These are phyloP conservation scores for Psilocybe cyanescens DNA, from an alignment of 768 basidiomycete species.

Conservation along the genomic window DNA sequence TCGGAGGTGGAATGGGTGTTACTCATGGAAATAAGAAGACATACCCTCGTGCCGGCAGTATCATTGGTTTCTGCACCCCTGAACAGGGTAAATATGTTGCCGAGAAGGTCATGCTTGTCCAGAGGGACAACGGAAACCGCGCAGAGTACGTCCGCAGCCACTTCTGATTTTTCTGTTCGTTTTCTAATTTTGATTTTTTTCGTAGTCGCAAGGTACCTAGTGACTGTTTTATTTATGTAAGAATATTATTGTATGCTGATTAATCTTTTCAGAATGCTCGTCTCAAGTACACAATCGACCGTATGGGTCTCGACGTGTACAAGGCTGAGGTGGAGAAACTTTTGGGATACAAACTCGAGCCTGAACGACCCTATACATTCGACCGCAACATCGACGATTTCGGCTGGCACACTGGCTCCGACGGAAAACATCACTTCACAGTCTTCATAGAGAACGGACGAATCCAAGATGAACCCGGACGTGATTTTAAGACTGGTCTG, in stretches of 20 bases:
- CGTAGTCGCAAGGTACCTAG: constrained; percentile 56
- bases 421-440: constrained; percentile 91
- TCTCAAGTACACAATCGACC: constrained; percentile 96
- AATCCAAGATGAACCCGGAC: constrained; percentile 90
- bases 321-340: constrained; percentile 89
- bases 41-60: constrained; percentile 85
- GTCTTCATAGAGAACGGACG: constrained; percentile 98
- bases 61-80: constrained; percentile 91
- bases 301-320: constrained; percentile 89
- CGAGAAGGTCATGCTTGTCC: constrained; percentile 92
- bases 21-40: constrained; percentile 99
- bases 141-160: constrained; percentile 63
- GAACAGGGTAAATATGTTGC: constrained; percentile 88
- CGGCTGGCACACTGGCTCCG: constrained; percentile 88
- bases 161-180: constrained; percentile 14
- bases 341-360: constrained; percentile 76
- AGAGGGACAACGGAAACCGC: constrained; percentile 96
- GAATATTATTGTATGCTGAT: constrained; percentile 7
- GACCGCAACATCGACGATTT: constrained; percentile 92
- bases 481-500: constrained; percentile 91
- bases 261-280: constrained; percentile 67
- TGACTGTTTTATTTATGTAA: neutral
- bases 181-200: neutral
- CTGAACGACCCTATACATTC: constrained; percentile 80
- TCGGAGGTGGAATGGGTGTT: constrained; percentile 99